phyloP scores from a whole-genome alignment of 768 basidiomycete species.

The Auriscalpium vulgare region DNA sequence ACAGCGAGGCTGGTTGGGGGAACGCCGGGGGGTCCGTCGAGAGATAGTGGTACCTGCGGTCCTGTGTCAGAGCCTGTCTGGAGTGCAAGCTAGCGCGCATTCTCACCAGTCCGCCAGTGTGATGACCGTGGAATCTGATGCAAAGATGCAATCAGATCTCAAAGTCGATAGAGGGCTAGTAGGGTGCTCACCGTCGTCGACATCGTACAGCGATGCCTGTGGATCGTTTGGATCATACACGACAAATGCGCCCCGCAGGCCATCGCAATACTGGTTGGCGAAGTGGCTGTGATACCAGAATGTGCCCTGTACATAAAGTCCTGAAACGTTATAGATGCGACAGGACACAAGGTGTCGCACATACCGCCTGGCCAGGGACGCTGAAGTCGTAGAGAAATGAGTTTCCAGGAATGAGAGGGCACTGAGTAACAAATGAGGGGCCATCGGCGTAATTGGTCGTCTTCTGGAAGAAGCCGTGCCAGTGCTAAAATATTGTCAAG shows the following conservation, averaged over 20 bases:
- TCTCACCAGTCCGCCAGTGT: conserved; percentile 39
- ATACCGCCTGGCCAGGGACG: conserved; percentile 20
- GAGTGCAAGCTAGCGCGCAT: background rate
- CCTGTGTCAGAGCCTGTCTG: background rate
- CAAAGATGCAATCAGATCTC: background rate
- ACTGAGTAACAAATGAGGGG: conserved; percentile 35
- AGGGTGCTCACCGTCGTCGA: conserved; percentile 33
- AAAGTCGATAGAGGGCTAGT: background rate
- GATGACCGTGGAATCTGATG: conserved; percentile 31
- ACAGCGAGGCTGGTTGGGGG: conserved; percentile 25
- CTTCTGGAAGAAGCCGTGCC: conserved; percentile 35
- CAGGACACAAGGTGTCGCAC: background rate
- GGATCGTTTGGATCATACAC: conserved; percentile 32
- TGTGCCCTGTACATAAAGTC: conserved; percentile 16
- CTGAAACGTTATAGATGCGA: background rate
- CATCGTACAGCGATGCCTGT: conserved; percentile 31
- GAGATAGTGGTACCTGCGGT: background rate
- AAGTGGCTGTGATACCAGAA: conserved; percentile 45
- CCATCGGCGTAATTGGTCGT: conserved; percentile 35
- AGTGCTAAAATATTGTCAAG: conserved; percentile 12
- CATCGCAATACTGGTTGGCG: conserved; percentile 48
- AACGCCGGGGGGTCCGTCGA: background rate
- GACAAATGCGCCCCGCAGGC: conserved; percentile 40
- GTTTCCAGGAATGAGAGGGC: conserved; percentile 26
- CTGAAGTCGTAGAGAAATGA: conserved; percentile 33